phyloP scores from a whole-genome alignment of 768 basidiomycete genomes.

The Tricholoma saponaceum region DNA sequence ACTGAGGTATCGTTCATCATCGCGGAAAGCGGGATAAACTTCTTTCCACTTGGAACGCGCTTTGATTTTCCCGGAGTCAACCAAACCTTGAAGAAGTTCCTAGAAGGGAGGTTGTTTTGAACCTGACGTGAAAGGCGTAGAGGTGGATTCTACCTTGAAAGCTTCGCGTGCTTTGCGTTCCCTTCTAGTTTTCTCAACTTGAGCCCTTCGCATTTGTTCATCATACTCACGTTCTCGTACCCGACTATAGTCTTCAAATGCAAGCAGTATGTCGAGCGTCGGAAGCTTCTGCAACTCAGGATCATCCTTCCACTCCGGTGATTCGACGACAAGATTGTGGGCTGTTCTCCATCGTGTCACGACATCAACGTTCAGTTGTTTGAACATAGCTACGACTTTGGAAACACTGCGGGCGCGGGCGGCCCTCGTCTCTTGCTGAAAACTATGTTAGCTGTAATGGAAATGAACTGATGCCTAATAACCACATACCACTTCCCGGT shows the following conservation, averaged over 20 bases:
- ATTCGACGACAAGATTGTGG: slow-evolving; percentile 68
- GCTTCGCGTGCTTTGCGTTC: slow-evolving; percentile 90
- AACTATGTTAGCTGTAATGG: neutral
- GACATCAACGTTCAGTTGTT: slow-evolving; percentile 84
- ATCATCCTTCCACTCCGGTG: slow-evolving; percentile 77
- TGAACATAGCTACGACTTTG: slow-evolving; percentile 83
- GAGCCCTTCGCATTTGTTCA: slow-evolving; percentile 72
- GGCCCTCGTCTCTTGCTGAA: slow-evolving; percentile 74
- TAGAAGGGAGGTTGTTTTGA: slow-evolving; percentile 22
- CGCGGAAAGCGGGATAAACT: slow-evolving; percentile 70
- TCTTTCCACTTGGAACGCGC: slow-evolving; percentile 91
- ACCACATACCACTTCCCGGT: slow-evolving; percentile 80
- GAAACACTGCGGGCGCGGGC: slow-evolving; percentile 74
- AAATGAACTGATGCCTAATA: neutral
- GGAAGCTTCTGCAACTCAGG: slow-evolving; percentile 78
- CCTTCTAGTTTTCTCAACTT: slow-evolving; percentile 79
- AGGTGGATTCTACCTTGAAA: slow-evolving; percentile 61
- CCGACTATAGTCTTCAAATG: slow-evolving; percentile 92
- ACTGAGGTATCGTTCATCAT: slow-evolving; percentile 79
- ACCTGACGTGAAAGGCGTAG: neutral
- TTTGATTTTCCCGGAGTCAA: slow-evolving; percentile 61
- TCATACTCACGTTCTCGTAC: slow-evolving; percentile 90
- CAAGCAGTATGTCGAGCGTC: slow-evolving; percentile 85
- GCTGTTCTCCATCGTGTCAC: slow-evolving; percentile 92
- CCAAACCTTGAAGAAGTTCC: slow-evolving; percentile 71